Evolutionary conservation across 179 eudicot genomes (phyloP).

Genomic region (Spergularia azorica): DNA sequence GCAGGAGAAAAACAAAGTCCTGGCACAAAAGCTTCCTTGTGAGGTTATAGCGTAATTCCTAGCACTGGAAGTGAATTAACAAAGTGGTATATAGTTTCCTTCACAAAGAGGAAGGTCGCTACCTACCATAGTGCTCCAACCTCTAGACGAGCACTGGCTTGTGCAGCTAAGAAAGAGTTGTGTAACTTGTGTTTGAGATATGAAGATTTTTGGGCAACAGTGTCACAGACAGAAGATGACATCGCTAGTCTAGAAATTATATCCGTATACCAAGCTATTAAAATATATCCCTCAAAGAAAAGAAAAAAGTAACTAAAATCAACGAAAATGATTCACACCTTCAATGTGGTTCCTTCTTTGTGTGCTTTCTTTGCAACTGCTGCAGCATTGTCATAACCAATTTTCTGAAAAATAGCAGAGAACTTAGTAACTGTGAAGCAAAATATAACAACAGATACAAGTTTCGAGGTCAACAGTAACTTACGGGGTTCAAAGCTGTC

Average conservation of each 20-base stretch:
- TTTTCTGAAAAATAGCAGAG: constrained; percentile 52
- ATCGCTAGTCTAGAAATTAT: neutral
- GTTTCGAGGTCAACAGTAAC: constrained; percentile 24
- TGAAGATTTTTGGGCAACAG: neutral
- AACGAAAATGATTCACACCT: constrained; percentile 41
- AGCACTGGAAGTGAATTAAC: no score
- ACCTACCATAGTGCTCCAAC: no score
- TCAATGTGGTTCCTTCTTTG: constrained; percentile 79
- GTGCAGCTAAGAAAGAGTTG: no score
- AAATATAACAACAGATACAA: neutral
- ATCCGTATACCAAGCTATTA: neutral
- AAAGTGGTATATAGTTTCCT: no score
- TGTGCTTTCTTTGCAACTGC: constrained; percentile 89
- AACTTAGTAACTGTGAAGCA: constrained; percentile 21
- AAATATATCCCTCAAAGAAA: no score
- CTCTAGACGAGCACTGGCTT: no score
- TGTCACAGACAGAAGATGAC: neutral
- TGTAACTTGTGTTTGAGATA: no score
- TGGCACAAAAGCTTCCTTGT: neutral
- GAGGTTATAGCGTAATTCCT: no score
- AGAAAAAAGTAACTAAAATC: neutral
- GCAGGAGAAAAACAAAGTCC: neutral
- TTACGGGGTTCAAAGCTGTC: constrained; percentile 95
- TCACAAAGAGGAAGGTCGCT: no score
- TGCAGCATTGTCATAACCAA: constrained; percentile 95